Base-by-base conservation (phyloP, 306 rosid genomes). In the Medicago arabica region DNA sequence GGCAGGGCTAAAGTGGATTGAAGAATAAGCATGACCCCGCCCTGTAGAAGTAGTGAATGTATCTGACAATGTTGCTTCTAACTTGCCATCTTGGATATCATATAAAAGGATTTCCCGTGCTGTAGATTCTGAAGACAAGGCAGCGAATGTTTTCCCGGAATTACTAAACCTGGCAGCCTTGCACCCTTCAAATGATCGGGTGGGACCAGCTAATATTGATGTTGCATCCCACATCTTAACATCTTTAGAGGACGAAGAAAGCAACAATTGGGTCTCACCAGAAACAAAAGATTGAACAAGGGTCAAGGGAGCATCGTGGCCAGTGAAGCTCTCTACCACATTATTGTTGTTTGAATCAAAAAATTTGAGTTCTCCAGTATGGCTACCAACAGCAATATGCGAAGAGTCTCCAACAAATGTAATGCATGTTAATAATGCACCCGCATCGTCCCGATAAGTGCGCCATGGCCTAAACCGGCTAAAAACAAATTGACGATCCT, bases 381-480 rank as follows among this genome's bases (percentile, higher is more conserved):
- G 98, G 89, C 88, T 86, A 17, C 99, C 99, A 38, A 88, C 98
- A 13, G 97, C 98, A 73, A 96, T 81, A 71, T 77, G 97, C 77
- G 96, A 87, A 11, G 98, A 90, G 76, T 96, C 96, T 58, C 90
- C 88, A 50, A 92, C 89, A 86, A 96, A 96, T 47, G 96, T 81
- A 69, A 96, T 81, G 85, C 98, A 92, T 6, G 99, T 96, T 78
- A 96, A 87, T 16, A 92, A 91, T 54, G 90, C 81, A 75, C 91
- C 89, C n/a, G 84, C 83, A 70, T 90, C 94, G 60, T 96, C 99
- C 61, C 99, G 90, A 75, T 97, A 92, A 62, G 99, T 90, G 44
- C 99, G 80, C 99, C 99, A 92, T 2, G 98, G 98, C 83, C 94
- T 92, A 77, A 96, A 96, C 76, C 99, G 84, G 71, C 99, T 96